phyloP scores from a whole-genome alignment of 2,329 filamentous ascomycete genomes.

The Calonectria fujianensis region DNA sequence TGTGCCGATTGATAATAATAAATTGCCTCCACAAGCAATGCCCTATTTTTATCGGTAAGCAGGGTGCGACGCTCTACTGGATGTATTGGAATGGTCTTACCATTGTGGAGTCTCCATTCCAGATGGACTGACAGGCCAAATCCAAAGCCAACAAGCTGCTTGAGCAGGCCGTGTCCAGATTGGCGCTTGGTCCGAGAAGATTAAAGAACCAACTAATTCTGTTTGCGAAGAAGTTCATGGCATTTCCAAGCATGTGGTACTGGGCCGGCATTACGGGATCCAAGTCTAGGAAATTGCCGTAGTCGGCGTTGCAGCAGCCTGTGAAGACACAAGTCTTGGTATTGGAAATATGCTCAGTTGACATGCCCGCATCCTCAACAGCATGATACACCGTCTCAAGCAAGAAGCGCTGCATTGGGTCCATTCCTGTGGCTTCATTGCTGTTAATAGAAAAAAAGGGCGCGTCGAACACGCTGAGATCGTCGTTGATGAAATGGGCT shows the following conservation, averaged over 20 bases:
- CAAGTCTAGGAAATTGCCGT: constrained; percentile 54
- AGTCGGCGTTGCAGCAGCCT: constrained; percentile 63
- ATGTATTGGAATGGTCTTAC: background rate
- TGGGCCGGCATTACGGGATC: constrained; percentile 55
- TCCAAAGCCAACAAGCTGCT: constrained; percentile 44
- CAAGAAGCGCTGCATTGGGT: constrained; percentile 61
- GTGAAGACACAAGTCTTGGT: constrained; percentile 60
- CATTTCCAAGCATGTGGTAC: constrained; percentile 56
- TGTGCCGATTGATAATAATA: constrained; percentile 42
- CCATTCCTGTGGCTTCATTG: constrained; percentile 51
- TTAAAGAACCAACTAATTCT: constrained; percentile 63
- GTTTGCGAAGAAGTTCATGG: constrained; percentile 61
- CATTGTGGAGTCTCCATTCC: constrained; percentile 59
- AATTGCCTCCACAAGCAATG: constrained; percentile 44
- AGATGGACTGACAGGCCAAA: constrained; percentile 58
- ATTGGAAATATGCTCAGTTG: constrained; percentile 54
- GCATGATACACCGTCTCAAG: constrained; percentile 60
- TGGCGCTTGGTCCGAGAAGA: constrained; percentile 43
- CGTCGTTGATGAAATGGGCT: constrained; percentile 1
- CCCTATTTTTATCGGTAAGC: constrained; percentile 47
- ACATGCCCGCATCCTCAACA: constrained; percentile 61
- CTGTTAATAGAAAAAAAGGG: constrained; percentile 14
- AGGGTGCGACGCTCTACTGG: no score
- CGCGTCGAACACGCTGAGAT: background rate
- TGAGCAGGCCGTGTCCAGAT: constrained; percentile 47